Evolutionary conservation across 2,329 filamentous ascomycete genomes (phyloP).

Genomic region (Botrytis hyacinthi): DNA sequence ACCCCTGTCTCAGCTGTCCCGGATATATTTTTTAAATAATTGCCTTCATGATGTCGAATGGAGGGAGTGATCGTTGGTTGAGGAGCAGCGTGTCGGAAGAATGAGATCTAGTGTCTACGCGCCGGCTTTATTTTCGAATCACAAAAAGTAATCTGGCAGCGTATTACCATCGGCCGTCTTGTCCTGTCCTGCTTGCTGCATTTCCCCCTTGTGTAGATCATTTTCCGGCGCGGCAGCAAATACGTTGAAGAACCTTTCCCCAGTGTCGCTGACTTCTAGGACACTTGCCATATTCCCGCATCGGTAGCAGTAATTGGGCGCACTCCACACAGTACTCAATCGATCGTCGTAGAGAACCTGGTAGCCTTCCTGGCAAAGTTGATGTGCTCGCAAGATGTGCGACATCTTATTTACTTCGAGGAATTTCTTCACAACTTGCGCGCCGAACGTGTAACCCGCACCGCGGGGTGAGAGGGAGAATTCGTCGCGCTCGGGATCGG

Average conservation of each 20-base stretch:
- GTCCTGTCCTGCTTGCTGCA: conserved; percentile 73
- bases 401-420: conserved; percentile 96
- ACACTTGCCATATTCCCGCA: conserved; percentile 98
- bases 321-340: conserved; percentile 95
- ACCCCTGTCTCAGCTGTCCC: neutral
- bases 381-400: conserved; percentile 95
- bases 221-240: conserved; percentile 97
- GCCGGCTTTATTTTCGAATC: neutral
- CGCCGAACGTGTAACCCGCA: conserved; percentile 95
- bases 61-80: neutral
- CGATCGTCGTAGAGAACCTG: conserved; percentile 95
- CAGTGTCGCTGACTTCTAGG: conserved; percentile 88
- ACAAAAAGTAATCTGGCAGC: conserved; percentile 73
- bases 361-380: conserved; percentile 96
- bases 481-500: conserved; percentile 94
- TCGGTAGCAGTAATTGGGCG: conserved; percentile 78
- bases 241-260: conserved; percentile 94
- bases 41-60: neutral
- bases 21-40: neutral
- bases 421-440: conserved; percentile 98
- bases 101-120: neutral
- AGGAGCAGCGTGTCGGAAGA: neutral
- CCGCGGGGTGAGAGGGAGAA: conserved; percentile 92
- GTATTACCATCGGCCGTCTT: conserved; percentile 62
- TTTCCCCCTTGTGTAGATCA: conserved; percentile 84